Conservation (phyloP, 1,284 basidiomycete species). For the Heterobasidion irregulare region DNA sequence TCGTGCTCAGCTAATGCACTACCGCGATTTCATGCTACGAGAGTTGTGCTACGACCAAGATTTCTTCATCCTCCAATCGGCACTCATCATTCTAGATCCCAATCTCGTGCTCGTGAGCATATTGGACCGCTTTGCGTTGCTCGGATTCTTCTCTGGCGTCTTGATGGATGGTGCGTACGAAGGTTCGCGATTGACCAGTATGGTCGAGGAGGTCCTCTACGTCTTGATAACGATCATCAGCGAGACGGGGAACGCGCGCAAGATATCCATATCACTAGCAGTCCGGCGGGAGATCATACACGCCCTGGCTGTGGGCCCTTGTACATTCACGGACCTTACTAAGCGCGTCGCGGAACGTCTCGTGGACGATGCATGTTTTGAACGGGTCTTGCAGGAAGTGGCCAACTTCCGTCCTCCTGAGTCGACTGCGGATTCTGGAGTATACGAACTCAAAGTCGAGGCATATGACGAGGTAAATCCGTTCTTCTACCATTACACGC, state of each 20-base stretch:
- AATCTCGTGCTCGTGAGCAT: conserved; percentile 78
- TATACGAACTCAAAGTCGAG: conserved; percentile 85
- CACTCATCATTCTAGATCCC: conserved; percentile 75
- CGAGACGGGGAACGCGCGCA: conserved; percentile 74
- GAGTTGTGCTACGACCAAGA: conserved; percentile 98
- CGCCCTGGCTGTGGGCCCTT: conserved; percentile 81
- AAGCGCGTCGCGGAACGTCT: conserved; percentile 89
- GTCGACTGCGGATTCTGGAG: conserved; percentile 69
- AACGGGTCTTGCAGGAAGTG: conserved; percentile 73
- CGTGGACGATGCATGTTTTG: conserved; percentile 81
- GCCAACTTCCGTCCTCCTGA: conserved; percentile 82
- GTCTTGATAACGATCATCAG: conserved; percentile 84
- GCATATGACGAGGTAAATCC: conserved; percentile 86
- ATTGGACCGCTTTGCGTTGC: conserved; percentile 84
- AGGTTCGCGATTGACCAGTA: conserved; percentile 62
- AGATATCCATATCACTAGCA: conserved; percentile 57
- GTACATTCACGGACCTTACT: conserved; percentile 87
- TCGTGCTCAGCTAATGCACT: conserved; percentile 93
- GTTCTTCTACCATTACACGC: conserved; percentile 93
- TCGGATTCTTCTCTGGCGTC: conserved; percentile 71
- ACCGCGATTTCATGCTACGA: conserved; percentile 92
- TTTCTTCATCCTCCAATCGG: conserved; percentile 85
- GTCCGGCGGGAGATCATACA: conserved; percentile 88
- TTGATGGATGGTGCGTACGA: conserved; percentile 59
- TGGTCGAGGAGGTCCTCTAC: conserved; percentile 91